phyloP scores from a whole-genome alignment of 192 early-diverging fungal genomes.

The Backusella sp. region DNA sequence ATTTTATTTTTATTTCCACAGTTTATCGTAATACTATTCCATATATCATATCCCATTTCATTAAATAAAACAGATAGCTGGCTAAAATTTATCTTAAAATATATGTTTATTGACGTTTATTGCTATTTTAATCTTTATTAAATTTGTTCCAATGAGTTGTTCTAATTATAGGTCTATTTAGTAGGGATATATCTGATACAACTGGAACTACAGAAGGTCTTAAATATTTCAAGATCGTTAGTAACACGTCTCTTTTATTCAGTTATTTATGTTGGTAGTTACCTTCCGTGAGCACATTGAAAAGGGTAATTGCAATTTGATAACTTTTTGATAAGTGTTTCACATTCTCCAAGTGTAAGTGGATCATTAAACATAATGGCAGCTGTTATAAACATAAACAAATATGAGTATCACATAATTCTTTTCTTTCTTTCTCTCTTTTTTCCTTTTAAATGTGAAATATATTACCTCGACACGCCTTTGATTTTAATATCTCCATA shows the following conservation, averaged over 20 bases:
- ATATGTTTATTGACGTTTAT: background rate
- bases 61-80: background rate
- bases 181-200: background rate
- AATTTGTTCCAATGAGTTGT: slow-evolving; percentile 15
- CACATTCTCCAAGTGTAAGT: slow-evolving; percentile 48
- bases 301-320: slow-evolving; percentile 60
- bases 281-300: slow-evolving; percentile 63
- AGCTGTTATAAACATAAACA: slow-evolving; percentile 34
- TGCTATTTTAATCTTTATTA: background rate
- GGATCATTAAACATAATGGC: slow-evolving; percentile 79
- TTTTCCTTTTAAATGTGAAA: slow-evolving; percentile 10
- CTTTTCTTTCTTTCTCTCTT: background rate
- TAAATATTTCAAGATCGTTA: background rate
- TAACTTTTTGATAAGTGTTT: slow-evolving; percentile 49
- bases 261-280: background rate
- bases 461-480: slow-evolving; percentile 60
- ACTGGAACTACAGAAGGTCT: slow-evolving; percentile 21
- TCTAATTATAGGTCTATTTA: background rate
- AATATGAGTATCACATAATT: background rate
- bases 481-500: slow-evolving; percentile 69
- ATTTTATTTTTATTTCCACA: slow-evolving; percentile 11
- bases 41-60: slow-evolving; percentile 2
- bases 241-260: background rate
- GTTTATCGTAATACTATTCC: slow-evolving; percentile 5
- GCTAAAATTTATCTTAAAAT: background rate